Evolutionary conservation across 2,329 filamentous ascomycete genomes (phyloP).

Genomic region (Aspergillaceae sp.): DNA sequence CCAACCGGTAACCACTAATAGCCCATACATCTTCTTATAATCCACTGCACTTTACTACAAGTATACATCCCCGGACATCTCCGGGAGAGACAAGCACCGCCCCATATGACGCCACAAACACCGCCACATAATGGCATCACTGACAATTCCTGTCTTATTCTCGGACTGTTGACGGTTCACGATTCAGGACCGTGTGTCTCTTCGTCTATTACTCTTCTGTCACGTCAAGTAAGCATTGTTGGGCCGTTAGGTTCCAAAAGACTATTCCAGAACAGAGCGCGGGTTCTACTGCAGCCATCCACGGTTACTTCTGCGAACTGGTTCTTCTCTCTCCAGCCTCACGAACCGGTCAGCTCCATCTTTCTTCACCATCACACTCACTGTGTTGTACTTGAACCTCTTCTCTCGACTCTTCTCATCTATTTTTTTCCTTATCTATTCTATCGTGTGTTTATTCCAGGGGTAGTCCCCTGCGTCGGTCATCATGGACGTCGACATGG

Average conservation of each 20-base stretch:
- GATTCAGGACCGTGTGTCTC: neutral
- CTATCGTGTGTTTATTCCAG: neutral
- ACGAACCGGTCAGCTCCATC: neutral
- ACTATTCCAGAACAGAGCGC: too few relatives aligned
- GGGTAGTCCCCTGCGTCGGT: neutral
- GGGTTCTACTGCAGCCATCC: too few relatives aligned
- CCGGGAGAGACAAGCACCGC: neutral
- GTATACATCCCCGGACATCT: neutral
- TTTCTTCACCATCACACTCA: neutral
- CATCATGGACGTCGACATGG: conserved; percentile 1
- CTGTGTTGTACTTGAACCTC: neutral
- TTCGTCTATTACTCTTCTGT: neutral
- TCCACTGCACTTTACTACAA: neutral
- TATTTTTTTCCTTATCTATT: neutral
- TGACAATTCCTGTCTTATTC: neutral
- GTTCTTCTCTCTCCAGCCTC: neutral
- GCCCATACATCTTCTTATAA: conserved; percentile 2
- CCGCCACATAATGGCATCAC: neutral
- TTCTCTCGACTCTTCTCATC: neutral
- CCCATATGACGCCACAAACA: neutral
- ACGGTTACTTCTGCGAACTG: too few relatives aligned
- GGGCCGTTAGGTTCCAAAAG: too few relatives aligned
- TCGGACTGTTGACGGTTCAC: neutral
- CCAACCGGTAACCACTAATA: too few relatives aligned
- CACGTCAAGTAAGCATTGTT: too few relatives aligned